Percentiles rank a stretch among this genome's conserved stretches.
Evolutionary conservation across 2,329 filamentous ascomycete species (phyloP).

Genomic region (Beauveria medogensis): DNA sequence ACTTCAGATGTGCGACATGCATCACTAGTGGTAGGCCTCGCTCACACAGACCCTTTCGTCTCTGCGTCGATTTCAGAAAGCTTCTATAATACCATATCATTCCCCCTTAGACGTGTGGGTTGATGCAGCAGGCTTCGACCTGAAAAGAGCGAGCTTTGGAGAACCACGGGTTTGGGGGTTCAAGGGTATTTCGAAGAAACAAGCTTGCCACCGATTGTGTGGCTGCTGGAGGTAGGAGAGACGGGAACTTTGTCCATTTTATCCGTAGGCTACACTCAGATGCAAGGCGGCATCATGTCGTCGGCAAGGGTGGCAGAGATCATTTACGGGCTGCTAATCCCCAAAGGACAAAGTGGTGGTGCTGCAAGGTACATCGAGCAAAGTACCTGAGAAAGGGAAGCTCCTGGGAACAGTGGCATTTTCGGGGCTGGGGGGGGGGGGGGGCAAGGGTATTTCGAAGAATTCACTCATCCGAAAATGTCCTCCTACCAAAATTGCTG

Average conservation of each 20-base stretch:
- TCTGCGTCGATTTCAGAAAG: too few relatives aligned
- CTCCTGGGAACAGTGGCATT: background rate
- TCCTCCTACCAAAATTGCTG: background rate
- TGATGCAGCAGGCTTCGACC: too few relatives aligned
- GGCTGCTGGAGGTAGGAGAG: background rate
- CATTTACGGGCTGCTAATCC: background rate
- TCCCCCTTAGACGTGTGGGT: too few relatives aligned
- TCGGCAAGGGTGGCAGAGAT: background rate
- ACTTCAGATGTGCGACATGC: background rate
- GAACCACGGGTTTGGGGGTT: background rate
- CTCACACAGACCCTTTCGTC: too few relatives aligned
- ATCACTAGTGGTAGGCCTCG: too few relatives aligned
- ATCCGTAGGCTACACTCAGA: background rate
- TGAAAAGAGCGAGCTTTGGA: background rate
- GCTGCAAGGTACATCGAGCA: background rate
- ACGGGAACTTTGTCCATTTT: background rate
- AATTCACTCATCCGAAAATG: background rate
- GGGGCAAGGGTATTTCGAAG: background rate
- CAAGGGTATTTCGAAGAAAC: background rate
- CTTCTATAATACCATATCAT: too few relatives aligned
- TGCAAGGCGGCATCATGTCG: background rate
- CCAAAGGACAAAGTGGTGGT: background rate
- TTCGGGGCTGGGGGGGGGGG: background rate
- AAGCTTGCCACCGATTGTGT: background rate
- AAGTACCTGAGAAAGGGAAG: background rate